These are phyloP conservation scores for Claviceps spartinae DNA, from an alignment of 2,329 filamentous ascomycete genomes.

Conservation along the genomic window DNA sequence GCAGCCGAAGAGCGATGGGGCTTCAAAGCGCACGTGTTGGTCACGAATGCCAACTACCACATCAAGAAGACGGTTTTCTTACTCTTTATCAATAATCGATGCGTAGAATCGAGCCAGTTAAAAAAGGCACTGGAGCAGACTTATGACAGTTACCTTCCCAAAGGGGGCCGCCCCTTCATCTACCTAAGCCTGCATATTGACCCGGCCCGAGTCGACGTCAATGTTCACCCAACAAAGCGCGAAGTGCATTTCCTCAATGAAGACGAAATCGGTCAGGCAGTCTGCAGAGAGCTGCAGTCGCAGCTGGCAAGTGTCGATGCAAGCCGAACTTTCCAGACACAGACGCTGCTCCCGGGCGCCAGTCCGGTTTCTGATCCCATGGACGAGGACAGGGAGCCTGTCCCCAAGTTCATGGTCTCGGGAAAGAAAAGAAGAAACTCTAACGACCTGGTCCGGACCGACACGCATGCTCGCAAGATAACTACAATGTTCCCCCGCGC, in stretches of 20 bases:
- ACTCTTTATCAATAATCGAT: conserved; percentile 92
- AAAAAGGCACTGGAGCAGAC: conserved; percentile 86
- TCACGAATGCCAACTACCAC: conserved; percentile 89
- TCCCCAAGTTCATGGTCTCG: conserved; percentile 22
- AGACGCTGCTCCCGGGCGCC: conserved; percentile 70
- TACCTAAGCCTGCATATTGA: conserved; percentile 91
- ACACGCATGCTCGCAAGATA: conserved; percentile 81
- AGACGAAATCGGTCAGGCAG: conserved; percentile 80
- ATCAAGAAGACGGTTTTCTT: conserved; percentile 79
- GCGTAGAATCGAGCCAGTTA: conserved; percentile 78
- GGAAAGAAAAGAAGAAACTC: conserved; percentile 28
- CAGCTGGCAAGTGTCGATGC: conserved; percentile 80
- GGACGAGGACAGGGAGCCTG: conserved; percentile 15
- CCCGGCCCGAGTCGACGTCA: conserved; percentile 84
- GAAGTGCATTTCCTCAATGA: conserved; percentile 97
- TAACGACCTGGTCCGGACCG: conserved; percentile 82
- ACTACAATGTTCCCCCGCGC: conserved; percentile 77
- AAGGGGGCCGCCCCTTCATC: conserved; percentile 85
- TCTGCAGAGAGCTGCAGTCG: conserved; percentile 67
- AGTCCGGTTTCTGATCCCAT: conserved; percentile 13
- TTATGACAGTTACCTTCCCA: conserved; percentile 77
- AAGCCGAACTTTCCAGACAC: conserved; percentile 86
- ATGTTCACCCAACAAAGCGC: conserved; percentile 91
- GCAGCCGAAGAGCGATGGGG: conserved; percentile 65
- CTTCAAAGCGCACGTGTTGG: conserved; percentile 67